Base-by-base conservation (phyloP, 371 early-diverging fungal genomes). In the Mortierella sp. region DNA sequence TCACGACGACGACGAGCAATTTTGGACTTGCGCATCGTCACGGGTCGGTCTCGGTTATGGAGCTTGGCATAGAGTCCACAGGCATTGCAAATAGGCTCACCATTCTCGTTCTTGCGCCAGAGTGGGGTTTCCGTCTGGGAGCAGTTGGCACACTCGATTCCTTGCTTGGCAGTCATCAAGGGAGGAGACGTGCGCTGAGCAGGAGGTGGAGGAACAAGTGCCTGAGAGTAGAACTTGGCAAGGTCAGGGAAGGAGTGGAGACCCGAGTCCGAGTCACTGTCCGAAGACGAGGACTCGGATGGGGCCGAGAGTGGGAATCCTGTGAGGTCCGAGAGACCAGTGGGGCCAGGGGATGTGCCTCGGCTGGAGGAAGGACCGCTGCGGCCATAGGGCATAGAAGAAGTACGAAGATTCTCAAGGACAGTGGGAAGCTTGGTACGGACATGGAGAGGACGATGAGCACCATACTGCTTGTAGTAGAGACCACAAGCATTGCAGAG, bases 401-500 rank as follows among this genome's bases (percentile, higher is more conserved):
- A 70, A 68, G 46, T 67, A 23, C 75, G 75, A 18, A 62, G 66
- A 30, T 66, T 65, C 53, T 43, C 74, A 57, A 64, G 52, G 64
- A 64, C 68, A 12, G 55, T 55, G 37, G 74, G 84, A 66, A 84
- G 80, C 81, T 89, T 90, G 71, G 87, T 84, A 29, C 88, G 88
- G 16, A 89, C 84, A 57, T 85, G 83, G 51, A 89, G 75, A 9
- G 93, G 93, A 16, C 93, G 86, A 61, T 93, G 92, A 4, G 83
- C 84, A 19, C 90, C 87, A 74, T 92, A 91, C 64, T 91, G 91
- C 81, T 92, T 93, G 64, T 85, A 91, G 81, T 92, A 94, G n/a
- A 93, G 83, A 23, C 93, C 93, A 75, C 95, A 95, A 1, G 95
- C 94, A 80, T 95, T 95, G 81, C 94, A 95, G 14, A 95, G 85